Evolutionary conservation across 2,329 filamentous ascomycete species (phyloP).

Genomic region (Harringtonia aguacate): DNA sequence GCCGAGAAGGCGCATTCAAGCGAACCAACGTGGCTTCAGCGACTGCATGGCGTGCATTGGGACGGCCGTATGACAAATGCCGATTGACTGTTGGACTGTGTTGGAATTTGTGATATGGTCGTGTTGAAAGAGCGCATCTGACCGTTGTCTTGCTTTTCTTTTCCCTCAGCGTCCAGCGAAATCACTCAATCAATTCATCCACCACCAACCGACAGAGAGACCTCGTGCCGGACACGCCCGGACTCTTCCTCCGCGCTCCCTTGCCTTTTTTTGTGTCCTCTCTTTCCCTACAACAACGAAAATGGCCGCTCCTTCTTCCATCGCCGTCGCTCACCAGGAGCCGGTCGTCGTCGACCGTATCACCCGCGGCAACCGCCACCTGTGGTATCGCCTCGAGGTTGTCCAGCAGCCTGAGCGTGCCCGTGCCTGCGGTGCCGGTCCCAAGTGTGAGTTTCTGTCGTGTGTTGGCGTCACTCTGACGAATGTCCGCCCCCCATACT

Average conservation of each 20-base stretch:
- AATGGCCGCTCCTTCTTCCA: constrained; percentile 8
- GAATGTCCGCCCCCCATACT: constrained; percentile 9
- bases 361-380: constrained; percentile 63
- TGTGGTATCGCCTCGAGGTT: constrained; percentile 75
- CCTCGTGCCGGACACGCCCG: not conserved
- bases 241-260: not conserved
- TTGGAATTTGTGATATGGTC: too few relatives aligned
- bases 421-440: constrained; percentile 87
- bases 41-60: too few relatives aligned
- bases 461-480: constrained; percentile 5
- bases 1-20: too few relatives aligned
- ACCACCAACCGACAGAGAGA: too few relatives aligned
- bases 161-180: too few relatives aligned
- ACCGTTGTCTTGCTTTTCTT: too few relatives aligned
- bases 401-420: constrained; percentile 92
- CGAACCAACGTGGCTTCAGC: too few relatives aligned
- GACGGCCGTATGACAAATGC: too few relatives aligned
- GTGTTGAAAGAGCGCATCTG: too few relatives aligned
- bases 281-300: not conserved
- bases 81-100: too few relatives aligned
- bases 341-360: constrained; percentile 32
- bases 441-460: constrained; percentile 87
- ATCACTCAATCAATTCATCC: too few relatives aligned
- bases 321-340: constrained; percentile 13
- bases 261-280: not conserved